phyloP scores from a whole-genome alignment of 1,284 basidiomycete species.

The Caloboletus firmus region DNA sequence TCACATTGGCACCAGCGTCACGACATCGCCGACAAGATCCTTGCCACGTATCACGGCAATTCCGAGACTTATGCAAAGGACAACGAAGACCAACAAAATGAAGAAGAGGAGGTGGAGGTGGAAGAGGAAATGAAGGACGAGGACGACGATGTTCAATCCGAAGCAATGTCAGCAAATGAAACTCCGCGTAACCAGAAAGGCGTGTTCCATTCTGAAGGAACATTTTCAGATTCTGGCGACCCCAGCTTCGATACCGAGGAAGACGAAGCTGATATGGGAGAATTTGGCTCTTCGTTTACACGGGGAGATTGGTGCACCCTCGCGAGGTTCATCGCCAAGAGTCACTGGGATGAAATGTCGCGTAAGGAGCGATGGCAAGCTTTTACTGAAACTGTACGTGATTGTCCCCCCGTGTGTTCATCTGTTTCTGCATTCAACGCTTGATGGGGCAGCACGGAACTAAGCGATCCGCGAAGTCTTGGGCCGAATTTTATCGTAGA shows the following conservation, averaged over 20 bases:
- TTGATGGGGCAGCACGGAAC: conserved; percentile 40
- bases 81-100: conserved; percentile 36
- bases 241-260: conserved; percentile 32
- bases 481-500: conserved; percentile 58
- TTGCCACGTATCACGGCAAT: conserved; percentile 44
- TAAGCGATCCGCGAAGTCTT: conserved; percentile 51
- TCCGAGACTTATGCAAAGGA: conserved; percentile 34
- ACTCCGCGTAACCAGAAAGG: conserved; percentile 6
- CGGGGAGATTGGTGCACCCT: conserved; percentile 57
- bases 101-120: conserved; percentile 36
- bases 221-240: conserved; percentile 18
- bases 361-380: conserved; percentile 51
- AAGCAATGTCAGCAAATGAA: conserved; percentile 21
- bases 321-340: conserved; percentile 54
- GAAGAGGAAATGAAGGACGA: conserved; percentile 36
- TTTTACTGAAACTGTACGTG: conserved; percentile 49
- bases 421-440: neutral
- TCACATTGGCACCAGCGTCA: conserved; percentile 61
- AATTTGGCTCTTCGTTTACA: conserved; percentile 47
- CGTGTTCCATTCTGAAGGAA: conserved; percentile 13
- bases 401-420: neutral
- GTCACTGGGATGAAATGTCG: conserved; percentile 44
- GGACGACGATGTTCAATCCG: conserved; percentile 38
- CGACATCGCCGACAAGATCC: conserved; percentile 62
- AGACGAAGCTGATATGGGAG: conserved; percentile 55